Base-by-base conservation (phyloP, 768 basidiomycete species). In the Amanita muscaria region DNA sequence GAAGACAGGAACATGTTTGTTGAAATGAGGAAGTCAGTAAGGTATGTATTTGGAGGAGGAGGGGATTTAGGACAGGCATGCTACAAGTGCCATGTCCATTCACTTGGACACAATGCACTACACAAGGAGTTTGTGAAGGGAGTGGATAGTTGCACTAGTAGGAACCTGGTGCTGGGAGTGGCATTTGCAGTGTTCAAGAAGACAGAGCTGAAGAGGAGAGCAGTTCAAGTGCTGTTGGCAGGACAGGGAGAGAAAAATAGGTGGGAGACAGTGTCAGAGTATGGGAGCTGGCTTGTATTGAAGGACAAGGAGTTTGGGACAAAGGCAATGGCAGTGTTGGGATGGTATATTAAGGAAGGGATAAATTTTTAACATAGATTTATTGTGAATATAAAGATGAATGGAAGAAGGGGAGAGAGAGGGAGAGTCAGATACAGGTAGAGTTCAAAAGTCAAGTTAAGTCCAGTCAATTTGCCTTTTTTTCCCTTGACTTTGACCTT, bases 231-330 rank as follows among this genome's bases (percentile, higher is more conserved):
- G 33, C n/a, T 34, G 6, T 5, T 34, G 7, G 2, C n/a, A n/a
- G n/a, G n/a, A n/a, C n/a, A 16, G n/a, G 33, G 18, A n/a, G 33
- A 34, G 6, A n/a, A 9, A 34, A 16, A 16, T 1, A 16, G 18
- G 33, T 34, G 33, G 33, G 5, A 6, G 14, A 16, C 6, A 7
- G 18, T 34, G 6, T 6, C 6, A n/a, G n/a, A n/a, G 8, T 34
- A 7, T 34, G 33, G 9, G 5, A 34, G 33, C 1, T 34, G 33
- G 33, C 5, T 34, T 7, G 33, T 34, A 16, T n/a, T 34, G n/a
- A 34, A 34, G n/a, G 33, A 34, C n/a, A n/a, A 34, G 18, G 33
- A 34, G 33, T 34, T 34, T 34, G 33, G 33, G n/a, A 34, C 33
- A 7, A 34, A 34, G 33, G 33, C n/a, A 16, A 34, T 34, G 33